A percentile compares a stretch with the other conserved stretches of the same genome.
Evolutionary conservation across 495 filamentous ascomycete genomes (phyloP).

Genomic region (Tuber microsphaerosporum): DNA sequence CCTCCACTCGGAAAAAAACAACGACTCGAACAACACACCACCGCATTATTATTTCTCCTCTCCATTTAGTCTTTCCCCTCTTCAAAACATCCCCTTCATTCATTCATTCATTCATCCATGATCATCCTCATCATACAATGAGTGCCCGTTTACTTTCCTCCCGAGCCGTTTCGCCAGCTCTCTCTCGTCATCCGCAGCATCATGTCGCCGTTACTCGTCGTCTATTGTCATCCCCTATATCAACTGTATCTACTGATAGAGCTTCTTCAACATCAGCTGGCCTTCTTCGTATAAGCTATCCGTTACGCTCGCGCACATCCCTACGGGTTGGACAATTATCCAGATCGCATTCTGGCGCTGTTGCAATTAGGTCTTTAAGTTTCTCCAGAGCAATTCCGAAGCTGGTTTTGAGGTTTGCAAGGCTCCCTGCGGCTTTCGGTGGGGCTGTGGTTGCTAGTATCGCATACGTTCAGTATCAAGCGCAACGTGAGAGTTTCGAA

Average conservation of each 20-base stretch:
- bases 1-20: not conserved
- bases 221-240: constrained; percentile 16
- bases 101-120: not conserved
- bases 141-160: constrained; percentile 40
- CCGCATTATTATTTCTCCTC: not conserved
- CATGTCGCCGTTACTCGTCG: constrained; percentile 13
- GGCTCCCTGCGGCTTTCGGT: constrained; percentile 84
- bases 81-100: not conserved
- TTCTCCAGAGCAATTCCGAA: constrained; percentile 81
- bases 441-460: constrained; percentile 76
- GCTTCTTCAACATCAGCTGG: constrained; percentile 24
- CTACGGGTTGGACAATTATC: constrained; percentile 37
- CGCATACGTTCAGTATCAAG: constrained; percentile 94
- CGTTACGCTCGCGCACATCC: constrained; percentile 18
- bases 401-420: constrained; percentile 75
- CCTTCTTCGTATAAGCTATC: constrained; percentile 30
- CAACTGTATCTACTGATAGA: constrained; percentile 19
- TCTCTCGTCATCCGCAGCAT: constrained; percentile 16
- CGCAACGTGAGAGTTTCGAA: constrained; percentile 58
- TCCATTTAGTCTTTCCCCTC: not conserved
- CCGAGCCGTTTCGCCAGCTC: constrained; percentile 15
- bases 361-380: constrained; percentile 75
- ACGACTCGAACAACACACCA: not conserved
- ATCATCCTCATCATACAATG: constrained; percentile 23
- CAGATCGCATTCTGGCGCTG: constrained; percentile 51